These are phyloP conservation scores for Penicillium concentricum DNA, from an alignment of 2,329 filamentous ascomycete species.

Conservation along the genomic window DNA sequence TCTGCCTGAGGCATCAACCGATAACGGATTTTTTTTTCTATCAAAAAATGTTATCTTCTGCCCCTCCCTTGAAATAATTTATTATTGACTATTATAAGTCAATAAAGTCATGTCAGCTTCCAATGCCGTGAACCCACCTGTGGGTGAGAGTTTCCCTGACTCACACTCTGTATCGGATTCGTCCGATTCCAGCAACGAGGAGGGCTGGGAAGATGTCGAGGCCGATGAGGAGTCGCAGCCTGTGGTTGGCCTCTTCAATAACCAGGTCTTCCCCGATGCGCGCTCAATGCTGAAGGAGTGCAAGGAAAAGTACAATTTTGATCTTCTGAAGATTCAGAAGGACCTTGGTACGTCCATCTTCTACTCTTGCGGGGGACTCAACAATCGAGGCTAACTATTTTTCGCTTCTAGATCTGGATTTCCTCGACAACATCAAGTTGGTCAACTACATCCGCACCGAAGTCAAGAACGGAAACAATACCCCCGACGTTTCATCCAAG, in stretches of 20 bases:
- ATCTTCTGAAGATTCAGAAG: slow-evolving; percentile 62
- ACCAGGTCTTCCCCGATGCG: slow-evolving; percentile 63
- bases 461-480: slow-evolving; percentile 45
- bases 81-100: neutral
- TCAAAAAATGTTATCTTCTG: slow-evolving; percentile 18
- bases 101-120: slow-evolving; percentile 30
- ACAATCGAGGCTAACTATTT: slow-evolving; percentile 18
- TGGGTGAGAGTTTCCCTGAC: slow-evolving; percentile 26
- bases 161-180: slow-evolving; percentile 37
- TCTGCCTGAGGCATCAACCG: slow-evolving; percentile 20
- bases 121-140: slow-evolving; percentile 17
- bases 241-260: slow-evolving; percentile 68
- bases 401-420: slow-evolving; percentile 60
- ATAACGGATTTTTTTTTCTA: slow-evolving; percentile 27
- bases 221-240: slow-evolving; percentile 62
- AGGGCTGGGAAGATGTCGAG: slow-evolving; percentile 61
- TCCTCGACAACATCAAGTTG: slow-evolving; percentile 70
- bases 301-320: slow-evolving; percentile 65
- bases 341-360: slow-evolving; percentile 43
- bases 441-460: slow-evolving; percentile 65
- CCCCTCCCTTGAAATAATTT: slow-evolving; percentile 18
- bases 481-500: slow-evolving; percentile 59
- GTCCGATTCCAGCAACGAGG: slow-evolving; percentile 51
- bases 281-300: slow-evolving; percentile 66
- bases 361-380: slow-evolving; percentile 6